Percentiles rank a stretch among this genome's conserved stretches.
Conservation (phyloP, 371 early-diverging fungal species). For the Actinomucor elegans region DNA sequence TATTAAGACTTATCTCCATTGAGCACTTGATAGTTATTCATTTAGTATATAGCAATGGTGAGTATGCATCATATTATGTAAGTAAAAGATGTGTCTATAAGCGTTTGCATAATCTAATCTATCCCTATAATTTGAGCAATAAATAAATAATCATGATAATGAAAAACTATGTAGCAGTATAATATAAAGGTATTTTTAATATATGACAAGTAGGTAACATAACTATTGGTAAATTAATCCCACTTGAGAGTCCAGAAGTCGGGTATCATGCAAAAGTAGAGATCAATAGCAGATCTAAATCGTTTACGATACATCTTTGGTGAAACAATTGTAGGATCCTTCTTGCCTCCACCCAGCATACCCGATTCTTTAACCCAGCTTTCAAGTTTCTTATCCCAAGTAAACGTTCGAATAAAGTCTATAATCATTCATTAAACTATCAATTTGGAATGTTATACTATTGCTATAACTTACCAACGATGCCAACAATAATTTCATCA, state of each 20-base stretch:
- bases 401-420: constrained; percentile 95
- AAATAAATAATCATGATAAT: too few species aligned
- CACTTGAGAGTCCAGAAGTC: constrained; percentile 53
- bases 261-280: constrained; percentile 79
- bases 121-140: too few species aligned
- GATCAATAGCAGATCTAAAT: constrained; percentile 91
- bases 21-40: too few species aligned
- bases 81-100: too few species aligned
- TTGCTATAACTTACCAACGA: constrained; percentile 68
- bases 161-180: too few species aligned
- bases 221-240: too few species aligned
- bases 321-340: constrained; percentile 91
- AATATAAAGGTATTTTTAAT: too few species aligned
- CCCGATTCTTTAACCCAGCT: constrained; percentile 93
- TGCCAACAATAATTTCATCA: constrained; percentile 87
- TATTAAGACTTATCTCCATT: too few species aligned
- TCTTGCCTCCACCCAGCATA: constrained; percentile 81
- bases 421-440: not conserved
- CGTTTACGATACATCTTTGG: constrained; percentile 91
- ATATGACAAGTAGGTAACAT: too few species aligned
- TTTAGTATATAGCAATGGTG: too few species aligned
- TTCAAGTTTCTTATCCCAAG: constrained; percentile 96
- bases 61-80: too few species aligned
- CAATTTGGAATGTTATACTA: not conserved
- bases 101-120: too few species aligned